phyloP scores from a whole-genome alignment of 345 rosid species.

The Citrus reticulata region DNA sequence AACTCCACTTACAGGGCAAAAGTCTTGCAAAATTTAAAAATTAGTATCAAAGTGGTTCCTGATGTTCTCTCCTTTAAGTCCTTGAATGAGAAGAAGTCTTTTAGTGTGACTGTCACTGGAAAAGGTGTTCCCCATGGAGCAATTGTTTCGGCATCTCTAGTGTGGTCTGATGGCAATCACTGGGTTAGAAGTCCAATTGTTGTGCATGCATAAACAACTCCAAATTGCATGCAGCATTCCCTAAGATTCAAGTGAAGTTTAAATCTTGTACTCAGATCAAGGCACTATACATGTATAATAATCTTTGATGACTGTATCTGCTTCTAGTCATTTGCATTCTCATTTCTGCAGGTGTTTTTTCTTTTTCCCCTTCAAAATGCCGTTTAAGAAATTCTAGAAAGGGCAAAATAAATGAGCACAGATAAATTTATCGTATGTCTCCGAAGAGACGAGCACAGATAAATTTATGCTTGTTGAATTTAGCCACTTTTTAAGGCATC shows the following conservation, averaged over 20 bases:
- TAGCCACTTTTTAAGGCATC: too few relatives aligned
- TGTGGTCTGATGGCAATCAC: constrained; percentile 39
- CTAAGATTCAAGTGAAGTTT: neutral
- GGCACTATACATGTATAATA: too few relatives aligned
- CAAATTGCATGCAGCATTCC: neutral
- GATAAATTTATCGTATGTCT: too few relatives aligned
- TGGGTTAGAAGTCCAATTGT: constrained; percentile 37
- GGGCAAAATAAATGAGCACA: too few relatives aligned
- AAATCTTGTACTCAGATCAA: neutral
- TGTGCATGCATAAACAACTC: neutral
- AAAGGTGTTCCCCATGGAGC: constrained; percentile 1
- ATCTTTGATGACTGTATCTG: too few relatives aligned
- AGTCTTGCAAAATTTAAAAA: neutral
- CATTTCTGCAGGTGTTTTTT: too few relatives aligned
- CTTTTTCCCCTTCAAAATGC: too few relatives aligned
- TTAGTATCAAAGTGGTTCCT: constrained; percentile 26
- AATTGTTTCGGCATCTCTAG: constrained; percentile 25
- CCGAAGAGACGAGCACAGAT: too few relatives aligned
- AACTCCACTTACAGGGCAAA: constrained; percentile 33
- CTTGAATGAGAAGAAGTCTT: constrained; percentile 22
- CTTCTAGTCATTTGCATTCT: too few relatives aligned
- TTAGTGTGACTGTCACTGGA: constrained; percentile 28
- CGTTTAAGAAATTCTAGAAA: too few relatives aligned
- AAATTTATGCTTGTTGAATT: too few relatives aligned
- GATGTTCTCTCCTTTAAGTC: constrained; percentile 18